Evolutionary conservation across 352 stramenopile genomes (phyloP), one percentile per base, ranked within the genome.

Genomic region (Peronospora farinosa): DNA sequence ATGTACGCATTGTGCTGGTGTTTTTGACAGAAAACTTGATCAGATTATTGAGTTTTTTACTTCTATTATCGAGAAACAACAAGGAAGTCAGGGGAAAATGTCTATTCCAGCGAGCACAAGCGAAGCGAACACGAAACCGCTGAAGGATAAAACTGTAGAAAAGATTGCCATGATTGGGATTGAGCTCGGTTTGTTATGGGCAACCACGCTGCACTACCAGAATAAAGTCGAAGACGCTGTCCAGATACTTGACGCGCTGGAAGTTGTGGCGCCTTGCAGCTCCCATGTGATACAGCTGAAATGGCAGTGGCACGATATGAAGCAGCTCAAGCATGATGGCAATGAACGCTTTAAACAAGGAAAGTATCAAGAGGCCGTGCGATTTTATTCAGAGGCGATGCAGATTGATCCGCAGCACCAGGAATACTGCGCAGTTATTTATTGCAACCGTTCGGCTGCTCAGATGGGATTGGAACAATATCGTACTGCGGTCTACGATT

Each of bases 381-480:
- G 62, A 6, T 56, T 80, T 5, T 94, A 94, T 47, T 76, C 75
- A 0, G 67, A 88, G 32, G 80, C 77, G 11, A 60, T 92, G 5
- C 53, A 65, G 17, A 58, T 91, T 27, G 83, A 93, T 40, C 63
- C 64, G 0, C 53, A 73, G 9, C 72, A 93, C 33, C 68, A 87
- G n/a, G 67, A 81, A 40, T 91, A 79, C 54, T 88, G 78, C 47
- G 75, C 77, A 1, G 68, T 88, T 32, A 73, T 94, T 39, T 86
- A 83, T 38, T 88, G 81, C 63, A 94, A 94, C 46, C 75, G 83
- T 31, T 79, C 83, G 2, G 83, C 83, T 17, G 83, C 83, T 30
- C 65, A 86, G 19, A 94, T 94, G 83, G 72, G 66, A 4, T 47
- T 92, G 37, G 63, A 80, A 25, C 62, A 72, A 17, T 89, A 72